A percentile compares a stretch with the other conserved stretches of the same genome.
Conservation (phyloP, 2,329 filamentous ascomycete species). For the Cytospora chrysosperma region DNA sequence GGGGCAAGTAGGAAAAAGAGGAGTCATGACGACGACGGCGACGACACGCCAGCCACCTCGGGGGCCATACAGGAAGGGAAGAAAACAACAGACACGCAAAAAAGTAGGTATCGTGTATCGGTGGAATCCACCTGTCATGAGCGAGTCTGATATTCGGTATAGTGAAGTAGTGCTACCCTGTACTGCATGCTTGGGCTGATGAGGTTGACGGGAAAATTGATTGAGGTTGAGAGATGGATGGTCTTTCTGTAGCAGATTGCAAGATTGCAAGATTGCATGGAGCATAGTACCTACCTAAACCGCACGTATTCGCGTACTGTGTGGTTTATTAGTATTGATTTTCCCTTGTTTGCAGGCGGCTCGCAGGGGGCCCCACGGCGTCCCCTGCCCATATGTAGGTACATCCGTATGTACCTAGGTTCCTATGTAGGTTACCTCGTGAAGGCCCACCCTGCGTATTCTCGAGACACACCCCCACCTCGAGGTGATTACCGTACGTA, state of each 20-base stretch:
- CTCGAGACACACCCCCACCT: slow-evolving; percentile 17
- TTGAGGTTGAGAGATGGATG: background rate
- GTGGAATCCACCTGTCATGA: background rate
- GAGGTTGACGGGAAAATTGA: background rate
- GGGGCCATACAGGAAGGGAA: background rate
- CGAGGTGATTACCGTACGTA: background rate
- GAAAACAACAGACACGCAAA: background rate
- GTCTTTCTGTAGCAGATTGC: slow-evolving; percentile 7
- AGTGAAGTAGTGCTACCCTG: no score
- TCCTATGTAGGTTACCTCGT: no score
- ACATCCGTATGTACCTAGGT: no score
- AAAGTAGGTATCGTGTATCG: background rate
- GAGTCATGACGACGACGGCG: slow-evolving; percentile 15
- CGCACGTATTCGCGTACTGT: background rate
- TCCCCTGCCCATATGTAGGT: slow-evolving; percentile 3
- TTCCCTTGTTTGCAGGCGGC: background rate
- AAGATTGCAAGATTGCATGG: background rate
- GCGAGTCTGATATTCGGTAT: background rate
- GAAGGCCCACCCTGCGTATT: background rate
- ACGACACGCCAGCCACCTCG: background rate
- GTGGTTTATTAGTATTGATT: slow-evolving; percentile 5
- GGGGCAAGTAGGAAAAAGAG: slow-evolving; percentile 8
- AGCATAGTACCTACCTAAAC: no score
- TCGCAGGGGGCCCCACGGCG: slow-evolving; percentile 6
- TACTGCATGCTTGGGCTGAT: background rate